These are phyloP conservation scores for Cladophialophora bantiana DNA, from an alignment of 2,329 filamentous ascomycete genomes.

Conservation along the genomic window DNA sequence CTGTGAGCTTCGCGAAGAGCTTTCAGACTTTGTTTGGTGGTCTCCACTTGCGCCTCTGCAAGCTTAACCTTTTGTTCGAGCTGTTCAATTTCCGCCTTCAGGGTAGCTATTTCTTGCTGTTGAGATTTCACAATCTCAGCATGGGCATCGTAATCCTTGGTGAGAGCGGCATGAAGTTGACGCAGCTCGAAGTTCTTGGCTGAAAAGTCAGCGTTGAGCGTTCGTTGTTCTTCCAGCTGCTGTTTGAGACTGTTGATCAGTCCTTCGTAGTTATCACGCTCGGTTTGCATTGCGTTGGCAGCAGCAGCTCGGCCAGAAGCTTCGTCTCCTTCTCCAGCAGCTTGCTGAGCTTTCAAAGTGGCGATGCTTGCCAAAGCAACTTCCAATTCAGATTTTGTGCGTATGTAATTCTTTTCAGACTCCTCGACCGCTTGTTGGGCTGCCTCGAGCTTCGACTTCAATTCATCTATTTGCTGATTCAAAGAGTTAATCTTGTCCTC, in stretches of 20 bases:
- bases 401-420: slow-evolving; percentile 75
- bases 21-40: slow-evolving; percentile 56
- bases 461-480: slow-evolving; percentile 73
- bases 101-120: slow-evolving; percentile 56
- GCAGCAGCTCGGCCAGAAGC: slow-evolving; percentile 42
- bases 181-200: slow-evolving; percentile 77
- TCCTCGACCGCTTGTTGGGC: slow-evolving; percentile 73
- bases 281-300: slow-evolving; percentile 57
- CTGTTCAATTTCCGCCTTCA: slow-evolving; percentile 41
- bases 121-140: slow-evolving; percentile 65
- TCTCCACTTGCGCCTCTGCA: slow-evolving; percentile 62
- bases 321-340: slow-evolving; percentile 41
- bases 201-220: slow-evolving; percentile 72
- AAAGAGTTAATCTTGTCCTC: slow-evolving; percentile 61
- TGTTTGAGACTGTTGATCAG: slow-evolving; percentile 68
- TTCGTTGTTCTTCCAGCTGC: slow-evolving; percentile 83
- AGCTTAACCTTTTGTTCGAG: slow-evolving; percentile 52
- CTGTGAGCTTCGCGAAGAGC: slow-evolving; percentile 49
- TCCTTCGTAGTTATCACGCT: slow-evolving; percentile 65
- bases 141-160: slow-evolving; percentile 72
- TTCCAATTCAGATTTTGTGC: slow-evolving; percentile 77
- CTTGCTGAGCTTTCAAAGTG: slow-evolving; percentile 49
- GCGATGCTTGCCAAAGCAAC: slow-evolving; percentile 64
- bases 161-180: slow-evolving; percentile 70
- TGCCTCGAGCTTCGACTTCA: slow-evolving; percentile 77